Conservation (phyloP, 257 asterid species). For the Petunia axillaris region DNA sequence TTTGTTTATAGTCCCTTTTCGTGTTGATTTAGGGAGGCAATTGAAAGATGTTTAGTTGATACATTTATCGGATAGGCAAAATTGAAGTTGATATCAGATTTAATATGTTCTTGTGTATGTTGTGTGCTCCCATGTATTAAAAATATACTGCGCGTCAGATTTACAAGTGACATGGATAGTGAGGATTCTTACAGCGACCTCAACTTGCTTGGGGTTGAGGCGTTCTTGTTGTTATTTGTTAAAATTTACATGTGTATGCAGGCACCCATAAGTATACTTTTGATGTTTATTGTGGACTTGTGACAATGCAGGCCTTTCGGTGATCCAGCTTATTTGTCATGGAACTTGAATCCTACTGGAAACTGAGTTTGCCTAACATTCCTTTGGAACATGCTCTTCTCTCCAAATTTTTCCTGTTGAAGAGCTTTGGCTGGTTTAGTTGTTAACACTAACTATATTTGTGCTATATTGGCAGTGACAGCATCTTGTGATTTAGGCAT, state of each 20-base stretch:
- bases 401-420: constrained; percentile 18
- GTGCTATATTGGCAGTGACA: neutral
- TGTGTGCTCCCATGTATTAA: neutral
- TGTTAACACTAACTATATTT: neutral
- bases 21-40: neutral
- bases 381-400: neutral
- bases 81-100: neutral
- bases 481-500: neutral
- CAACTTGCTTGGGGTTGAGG: no score
- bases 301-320: constrained; percentile 69
- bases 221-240: no score
- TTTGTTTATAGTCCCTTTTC: neutral
- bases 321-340: constrained; percentile 71
- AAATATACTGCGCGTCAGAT: neutral
- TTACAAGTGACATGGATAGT: no score
- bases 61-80: neutral
- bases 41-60: neutral
- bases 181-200: no score
- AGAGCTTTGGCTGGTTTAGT: constrained; percentile 25
- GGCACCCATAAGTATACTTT: neutral
- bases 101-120: neutral
- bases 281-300: neutral
- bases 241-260: neutral
- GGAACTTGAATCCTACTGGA: constrained; percentile 59
- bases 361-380: constrained; percentile 18